These are phyloP conservation scores for Stemphylium beticola DNA, from an alignment of 2,329 filamentous ascomycete genomes.

Conservation along the genomic window DNA sequence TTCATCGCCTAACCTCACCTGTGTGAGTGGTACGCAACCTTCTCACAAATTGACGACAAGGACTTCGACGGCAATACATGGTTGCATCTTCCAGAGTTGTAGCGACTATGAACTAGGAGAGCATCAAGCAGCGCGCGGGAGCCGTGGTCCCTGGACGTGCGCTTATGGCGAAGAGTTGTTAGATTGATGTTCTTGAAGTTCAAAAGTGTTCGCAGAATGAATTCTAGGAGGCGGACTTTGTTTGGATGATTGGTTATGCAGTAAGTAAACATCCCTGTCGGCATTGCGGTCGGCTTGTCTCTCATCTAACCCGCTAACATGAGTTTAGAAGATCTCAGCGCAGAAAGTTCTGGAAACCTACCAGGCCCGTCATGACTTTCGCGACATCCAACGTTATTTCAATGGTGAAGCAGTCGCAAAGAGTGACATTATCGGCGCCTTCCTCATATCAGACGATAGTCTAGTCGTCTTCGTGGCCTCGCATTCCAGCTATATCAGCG, in stretches of 20 bases:
- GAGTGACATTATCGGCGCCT: slow-evolving; percentile 9
- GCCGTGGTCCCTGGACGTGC: slow-evolving; percentile 20
- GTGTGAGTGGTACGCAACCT: not conserved
- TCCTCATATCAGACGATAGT: slow-evolving; percentile 2
- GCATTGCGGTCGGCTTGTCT: too few relatives aligned
- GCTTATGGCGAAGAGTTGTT: slow-evolving; percentile 34
- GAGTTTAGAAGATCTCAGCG: slow-evolving; percentile 28
- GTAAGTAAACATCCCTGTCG: slow-evolving; percentile 25
- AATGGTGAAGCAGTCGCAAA: slow-evolving; percentile 7
- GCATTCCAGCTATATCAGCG: not conserved
- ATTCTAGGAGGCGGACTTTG: slow-evolving; percentile 34
- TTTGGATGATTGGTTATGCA: slow-evolving; percentile 46
- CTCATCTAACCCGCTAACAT: not conserved
- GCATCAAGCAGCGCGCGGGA: slow-evolving; percentile 27
- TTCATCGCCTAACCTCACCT: too few relatives aligned
- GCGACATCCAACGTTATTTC: slow-evolving; percentile 27
- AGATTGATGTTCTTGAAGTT: slow-evolving; percentile 44
- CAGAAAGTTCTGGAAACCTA: slow-evolving; percentile 27
- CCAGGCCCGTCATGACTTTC: slow-evolving; percentile 5
- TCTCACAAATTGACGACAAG: too few relatives aligned
- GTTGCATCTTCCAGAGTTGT: too few relatives aligned
- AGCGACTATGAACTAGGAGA: slow-evolving; percentile 26
- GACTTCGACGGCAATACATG: not conserved
- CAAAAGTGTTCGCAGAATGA: slow-evolving; percentile 18
- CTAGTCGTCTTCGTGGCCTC: slow-evolving; percentile 14